phyloP scores from a whole-genome alignment of 2,329 filamentous ascomycete species.

The Ceratocystis cubensis region DNA sequence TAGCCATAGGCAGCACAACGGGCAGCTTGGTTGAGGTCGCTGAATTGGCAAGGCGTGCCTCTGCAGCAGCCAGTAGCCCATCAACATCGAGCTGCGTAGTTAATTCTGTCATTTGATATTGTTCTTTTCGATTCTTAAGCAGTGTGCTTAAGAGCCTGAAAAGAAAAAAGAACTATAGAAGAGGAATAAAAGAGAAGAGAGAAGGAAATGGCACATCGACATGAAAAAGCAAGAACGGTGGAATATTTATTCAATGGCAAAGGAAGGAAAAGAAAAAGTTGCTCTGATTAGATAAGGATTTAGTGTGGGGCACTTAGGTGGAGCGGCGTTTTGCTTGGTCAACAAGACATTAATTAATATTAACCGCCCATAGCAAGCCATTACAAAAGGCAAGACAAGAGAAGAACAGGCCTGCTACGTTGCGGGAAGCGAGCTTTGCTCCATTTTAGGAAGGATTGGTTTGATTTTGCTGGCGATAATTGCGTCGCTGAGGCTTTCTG shows the following conservation, averaged over 20 bases:
- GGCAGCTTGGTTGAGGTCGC: conserved; percentile 12
- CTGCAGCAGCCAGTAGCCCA: conserved; percentile 24
- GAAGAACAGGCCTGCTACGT: neutral
- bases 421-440: neutral
- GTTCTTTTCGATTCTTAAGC: neutral
- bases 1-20: conserved; percentile 6
- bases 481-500: neutral
- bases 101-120: conserved; percentile 8
- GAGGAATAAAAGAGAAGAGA: neutral
- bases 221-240: neutral
- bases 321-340: neutral
- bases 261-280: conserved; percentile 10
- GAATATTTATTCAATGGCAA: conserved; percentile 12
- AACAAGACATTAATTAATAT: too few relatives aligned
- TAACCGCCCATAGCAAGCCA: neutral
- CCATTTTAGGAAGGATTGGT: neutral
- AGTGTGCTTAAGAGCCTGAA: neutral
- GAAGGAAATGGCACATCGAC: neutral
- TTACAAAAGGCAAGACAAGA: neutral
- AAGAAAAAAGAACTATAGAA: neutral
- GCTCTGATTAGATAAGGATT: neutral
- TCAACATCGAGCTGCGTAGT: conserved; percentile 24
- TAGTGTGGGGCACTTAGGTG: neutral
- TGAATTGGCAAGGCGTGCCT: conserved; percentile 11
- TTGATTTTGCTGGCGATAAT: neutral